Evolutionary conservation across 2,329 filamentous ascomycete species (phyloP).

Genomic region (Aspergillus intermedius): DNA sequence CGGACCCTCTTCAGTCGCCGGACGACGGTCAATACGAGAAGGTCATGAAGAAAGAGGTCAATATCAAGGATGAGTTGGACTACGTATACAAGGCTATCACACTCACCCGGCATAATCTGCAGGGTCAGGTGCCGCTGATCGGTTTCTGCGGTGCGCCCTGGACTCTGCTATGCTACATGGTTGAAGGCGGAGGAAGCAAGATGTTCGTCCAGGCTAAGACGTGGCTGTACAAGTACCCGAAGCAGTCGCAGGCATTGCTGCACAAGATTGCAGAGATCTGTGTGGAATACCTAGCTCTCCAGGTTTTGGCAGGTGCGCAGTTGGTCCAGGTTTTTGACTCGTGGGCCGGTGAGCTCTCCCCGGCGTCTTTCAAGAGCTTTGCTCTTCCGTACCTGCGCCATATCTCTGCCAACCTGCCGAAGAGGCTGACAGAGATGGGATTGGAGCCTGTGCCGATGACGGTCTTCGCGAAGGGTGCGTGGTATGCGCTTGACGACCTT

Average conservation of each 20-base stretch:
- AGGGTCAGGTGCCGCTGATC: constrained; percentile 83
- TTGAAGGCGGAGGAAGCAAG: constrained; percentile 93
- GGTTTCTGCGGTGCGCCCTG: constrained; percentile 96
- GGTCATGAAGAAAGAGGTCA: constrained; percentile 69
- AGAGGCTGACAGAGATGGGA: constrained; percentile 64
- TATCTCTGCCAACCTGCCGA: constrained; percentile 75
- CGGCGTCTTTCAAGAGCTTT: constrained; percentile 74
- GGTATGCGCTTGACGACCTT: constrained; percentile 83
- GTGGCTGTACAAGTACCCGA: constrained; percentile 86
- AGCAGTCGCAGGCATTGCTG: constrained; percentile 72
- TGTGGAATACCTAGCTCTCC: constrained; percentile 86
- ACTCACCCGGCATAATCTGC: constrained; percentile 77
- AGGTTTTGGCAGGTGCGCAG: constrained; percentile 91
- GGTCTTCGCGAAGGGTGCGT: constrained; percentile 95
- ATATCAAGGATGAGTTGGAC: constrained; percentile 75
- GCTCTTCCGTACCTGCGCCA: constrained; percentile 78
- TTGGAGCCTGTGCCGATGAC: constrained; percentile 87
- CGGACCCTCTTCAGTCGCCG: constrained; percentile 70
- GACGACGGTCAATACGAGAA: constrained; percentile 75
- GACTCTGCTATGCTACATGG: constrained; percentile 98
- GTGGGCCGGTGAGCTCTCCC: constrained; percentile 91
- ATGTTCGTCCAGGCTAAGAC: constrained; percentile 91
- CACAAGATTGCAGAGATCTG: constrained; percentile 91
- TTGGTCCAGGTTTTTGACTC: constrained; percentile 96
- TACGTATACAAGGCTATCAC: constrained; percentile 97